phyloP scores from a whole-genome alignment of 192 early-diverging fungal species.

The Gonapodya prolifera region DNA sequence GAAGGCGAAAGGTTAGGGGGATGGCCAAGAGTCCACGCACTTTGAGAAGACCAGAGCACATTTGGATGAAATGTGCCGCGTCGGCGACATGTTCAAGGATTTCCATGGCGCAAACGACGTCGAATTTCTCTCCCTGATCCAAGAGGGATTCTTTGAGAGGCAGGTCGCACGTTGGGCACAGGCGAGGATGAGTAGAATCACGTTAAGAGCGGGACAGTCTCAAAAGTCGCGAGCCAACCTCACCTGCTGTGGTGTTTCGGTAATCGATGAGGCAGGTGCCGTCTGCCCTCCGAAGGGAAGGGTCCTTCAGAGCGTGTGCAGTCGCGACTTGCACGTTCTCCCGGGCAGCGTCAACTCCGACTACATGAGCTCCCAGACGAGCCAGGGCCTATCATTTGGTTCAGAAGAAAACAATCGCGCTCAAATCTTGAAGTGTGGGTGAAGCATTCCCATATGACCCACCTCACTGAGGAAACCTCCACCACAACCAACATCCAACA shows the following conservation, averaged over 20 bases:
- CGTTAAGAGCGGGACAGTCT: neutral
- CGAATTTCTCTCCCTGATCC: constrained; percentile 41
- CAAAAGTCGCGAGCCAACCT: neutral
- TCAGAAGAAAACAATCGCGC: neutral
- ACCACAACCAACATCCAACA: constrained; percentile 90
- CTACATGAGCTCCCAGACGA: constrained; percentile 56
- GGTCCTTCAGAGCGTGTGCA: constrained; percentile 57
- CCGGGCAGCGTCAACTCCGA: constrained; percentile 74
- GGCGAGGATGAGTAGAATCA: neutral
- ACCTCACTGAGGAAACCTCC: constrained; percentile 83
- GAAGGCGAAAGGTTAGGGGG: neutral
- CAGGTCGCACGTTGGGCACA: neutral
- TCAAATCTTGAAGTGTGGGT: neutral
- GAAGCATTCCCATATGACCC: neutral
- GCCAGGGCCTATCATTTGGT: constrained; percentile 40
- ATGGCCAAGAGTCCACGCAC: constrained; percentile 13
- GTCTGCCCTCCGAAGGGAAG: constrained; percentile 30
- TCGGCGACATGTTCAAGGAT: constrained; percentile 87
- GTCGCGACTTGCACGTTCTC: constrained; percentile 74
- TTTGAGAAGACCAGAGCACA: constrained; percentile 50
- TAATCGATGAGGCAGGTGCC: constrained; percentile 37
- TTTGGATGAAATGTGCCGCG: constrained; percentile 53
- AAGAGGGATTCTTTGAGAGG: constrained; percentile 39
- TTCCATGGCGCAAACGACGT: constrained; percentile 74
- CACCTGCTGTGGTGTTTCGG: constrained; percentile 50